phyloP scores from a whole-genome alignment of 306 rosid species.

The Luffa acutangula region DNA sequence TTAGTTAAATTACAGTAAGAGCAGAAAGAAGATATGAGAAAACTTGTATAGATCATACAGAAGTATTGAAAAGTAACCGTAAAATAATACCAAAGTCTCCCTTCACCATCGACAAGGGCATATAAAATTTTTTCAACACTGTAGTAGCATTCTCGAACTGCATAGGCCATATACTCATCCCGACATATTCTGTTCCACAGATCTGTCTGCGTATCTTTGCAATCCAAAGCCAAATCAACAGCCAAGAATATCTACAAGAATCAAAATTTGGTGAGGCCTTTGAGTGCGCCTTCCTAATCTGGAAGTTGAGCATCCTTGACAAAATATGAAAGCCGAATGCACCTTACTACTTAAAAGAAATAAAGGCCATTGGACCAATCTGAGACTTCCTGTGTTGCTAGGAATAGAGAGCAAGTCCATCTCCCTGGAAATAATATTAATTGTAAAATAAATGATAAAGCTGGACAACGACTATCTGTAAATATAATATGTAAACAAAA shows the following conservation, averaged over 20 bases:
- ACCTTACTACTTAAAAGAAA: conserved; percentile 98
- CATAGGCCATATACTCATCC: conserved; percentile 96
- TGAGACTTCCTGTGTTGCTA: conserved; percentile 79
- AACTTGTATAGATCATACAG: background rate
- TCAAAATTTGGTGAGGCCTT: conserved; percentile 4
- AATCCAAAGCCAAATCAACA: conserved; percentile 84
- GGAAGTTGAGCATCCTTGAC: background rate
- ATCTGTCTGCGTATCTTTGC: conserved; percentile 76
- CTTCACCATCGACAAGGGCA: conserved; percentile 76
- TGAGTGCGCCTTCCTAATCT: background rate
- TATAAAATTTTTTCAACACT: conserved; percentile 74
- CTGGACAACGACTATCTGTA: background rate
- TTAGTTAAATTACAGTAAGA: background rate
- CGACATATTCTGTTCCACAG: conserved; percentile 78
- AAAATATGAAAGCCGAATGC: background rate
- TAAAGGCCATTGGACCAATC: conserved; percentile 97
- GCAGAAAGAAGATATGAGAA: conserved; percentile 2
- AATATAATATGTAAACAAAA: background rate
- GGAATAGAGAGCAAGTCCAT: conserved; percentile 84
- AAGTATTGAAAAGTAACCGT: conserved; percentile 6
- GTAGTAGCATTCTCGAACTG: conserved; percentile 78
- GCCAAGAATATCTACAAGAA: conserved; percentile 73
- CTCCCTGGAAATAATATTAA: conserved; percentile 52
- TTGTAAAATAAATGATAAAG: conserved; percentile 1
- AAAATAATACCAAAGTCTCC: conserved; percentile 70